phyloP scores from a whole-genome alignment of 345 rosid genomes.

The Gossypium sturtianum region DNA sequence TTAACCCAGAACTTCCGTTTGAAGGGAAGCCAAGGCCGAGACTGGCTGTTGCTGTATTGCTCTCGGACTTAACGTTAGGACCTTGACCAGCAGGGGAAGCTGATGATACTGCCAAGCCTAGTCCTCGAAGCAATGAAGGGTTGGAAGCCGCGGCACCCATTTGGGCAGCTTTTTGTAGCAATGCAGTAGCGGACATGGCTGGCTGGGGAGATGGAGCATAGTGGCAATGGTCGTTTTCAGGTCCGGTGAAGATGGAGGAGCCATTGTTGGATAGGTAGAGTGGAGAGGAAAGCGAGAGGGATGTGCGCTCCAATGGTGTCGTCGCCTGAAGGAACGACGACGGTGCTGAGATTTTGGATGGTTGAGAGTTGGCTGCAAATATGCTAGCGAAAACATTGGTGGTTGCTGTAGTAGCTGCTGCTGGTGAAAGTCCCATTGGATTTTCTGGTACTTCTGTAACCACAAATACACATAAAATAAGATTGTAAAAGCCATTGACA shows the following conservation, averaged over 20 bases:
- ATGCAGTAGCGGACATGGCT: slow-evolving; percentile 90
- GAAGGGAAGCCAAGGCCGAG: slow-evolving; percentile 40
- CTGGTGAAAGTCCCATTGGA: slow-evolving; percentile 29
- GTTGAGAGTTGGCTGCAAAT: slow-evolving; percentile 36
- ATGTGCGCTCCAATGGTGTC: slow-evolving; percentile 47
- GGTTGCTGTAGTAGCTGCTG: slow-evolving; percentile 19
- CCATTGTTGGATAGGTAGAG: slow-evolving; percentile 41
- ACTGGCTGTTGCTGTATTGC: slow-evolving; percentile 15
- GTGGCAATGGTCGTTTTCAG: slow-evolving; percentile 28
- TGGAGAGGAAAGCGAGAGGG: slow-evolving; percentile 64
- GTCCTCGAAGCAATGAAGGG: slow-evolving; percentile 40
- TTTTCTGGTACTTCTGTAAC: slow-evolving; percentile 52
- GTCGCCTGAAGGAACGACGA: slow-evolving; percentile 37
- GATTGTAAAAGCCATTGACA: not conserved
- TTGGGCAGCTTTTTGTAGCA: slow-evolving; percentile 94
- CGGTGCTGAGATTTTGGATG: slow-evolving; percentile 15
- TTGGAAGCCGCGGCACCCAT: slow-evolving; percentile 70
- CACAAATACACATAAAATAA: not conserved
- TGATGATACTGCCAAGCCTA: slow-evolving; percentile 38
- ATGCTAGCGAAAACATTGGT: slow-evolving; percentile 39
- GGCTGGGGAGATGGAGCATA: slow-evolving; percentile 41
- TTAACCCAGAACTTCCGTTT: slow-evolving; percentile 13
- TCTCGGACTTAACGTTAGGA: slow-evolving; percentile 27
- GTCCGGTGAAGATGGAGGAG: slow-evolving; percentile 31
- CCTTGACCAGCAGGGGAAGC: slow-evolving; percentile 22